Evolutionary conservation across 352 stramenopile genomes (phyloP), one percentile per base, ranked within the genome.

Genomic region (Plasmopara viticola): DNA sequence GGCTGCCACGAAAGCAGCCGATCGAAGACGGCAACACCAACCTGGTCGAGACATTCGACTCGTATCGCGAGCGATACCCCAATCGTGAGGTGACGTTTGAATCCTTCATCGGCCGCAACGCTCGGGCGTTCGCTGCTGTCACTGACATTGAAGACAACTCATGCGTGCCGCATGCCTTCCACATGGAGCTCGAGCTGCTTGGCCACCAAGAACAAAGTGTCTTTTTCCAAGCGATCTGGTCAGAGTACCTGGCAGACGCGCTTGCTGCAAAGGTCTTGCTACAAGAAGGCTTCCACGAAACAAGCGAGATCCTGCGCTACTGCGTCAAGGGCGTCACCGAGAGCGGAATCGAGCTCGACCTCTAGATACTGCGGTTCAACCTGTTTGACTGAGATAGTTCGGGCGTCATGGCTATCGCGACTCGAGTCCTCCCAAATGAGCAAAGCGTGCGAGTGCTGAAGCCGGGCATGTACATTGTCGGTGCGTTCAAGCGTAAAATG

Each of bases 131-230:
- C 29, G 25, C 12, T 25, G 43, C 43, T 13, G 15, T 48, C 29
- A 28, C 29, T 13, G 43, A 48, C 29, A 15, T 7, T 9, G 28
- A 39, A 25, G 43, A 39, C 43, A 48, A 48, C 14, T 10, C 43
- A 28, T 48, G 43, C 29, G 12, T 39, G 29, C 12, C 29, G 12
- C 29, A 48, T 28, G 43, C 43, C 5, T 9, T 48, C 43, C 28
- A 48, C 17, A 48, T 48, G 43, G 43, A 7, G 33, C 29, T 48
- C 29, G 28, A 48, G 13, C 43, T 48, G 12, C 29, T 48, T 14
- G 29, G 29, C 28, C 5, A 39, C n/a, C 29, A 48, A 28, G 10
- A 48, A 29, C 25, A 48, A 28, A 39, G 43, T 6, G 43, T 2
- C 10, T 28, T 25, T 28, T 14, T 48, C 29, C 28, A 18, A 9